These are phyloP conservation scores for Coemansia sp. DNA, from an alignment of 192 early-diverging fungal species.

Conservation along the genomic window DNA sequence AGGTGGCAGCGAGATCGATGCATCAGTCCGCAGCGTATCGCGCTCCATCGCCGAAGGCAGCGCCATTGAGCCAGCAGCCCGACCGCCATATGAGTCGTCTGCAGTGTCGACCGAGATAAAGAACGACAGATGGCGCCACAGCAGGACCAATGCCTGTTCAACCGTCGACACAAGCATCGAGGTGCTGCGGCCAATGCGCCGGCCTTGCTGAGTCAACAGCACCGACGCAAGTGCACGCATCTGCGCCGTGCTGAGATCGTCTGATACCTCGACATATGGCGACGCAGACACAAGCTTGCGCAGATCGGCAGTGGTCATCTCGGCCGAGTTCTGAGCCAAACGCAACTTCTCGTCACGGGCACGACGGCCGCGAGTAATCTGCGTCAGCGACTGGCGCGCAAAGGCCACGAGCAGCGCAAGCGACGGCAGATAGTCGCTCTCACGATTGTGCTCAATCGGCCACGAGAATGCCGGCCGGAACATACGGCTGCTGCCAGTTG, in stretches of 20 bases:
- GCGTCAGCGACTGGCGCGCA: slow-evolving; percentile 39
- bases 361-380: slow-evolving; percentile 27
- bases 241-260: slow-evolving; percentile 41
- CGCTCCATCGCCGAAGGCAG: slow-evolving; percentile 34
- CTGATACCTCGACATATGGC: slow-evolving; percentile 27
- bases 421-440: slow-evolving; percentile 53
- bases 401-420: slow-evolving; percentile 42
- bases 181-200: slow-evolving; percentile 44
- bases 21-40: slow-evolving; percentile 37
- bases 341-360: slow-evolving; percentile 43
- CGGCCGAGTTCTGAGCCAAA: slow-evolving; percentile 28
- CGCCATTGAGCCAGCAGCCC: slow-evolving; percentile 11
- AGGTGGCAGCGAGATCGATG: slow-evolving; percentile 42
- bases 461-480: slow-evolving; percentile 52
- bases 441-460: slow-evolving; percentile 51
- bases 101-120: slow-evolving; percentile 20
- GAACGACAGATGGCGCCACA: slow-evolving; percentile 74
- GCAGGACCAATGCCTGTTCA: slow-evolving; percentile 62
- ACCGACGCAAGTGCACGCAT: slow-evolving; percentile 46
- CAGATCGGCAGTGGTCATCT: slow-evolving; percentile 44
- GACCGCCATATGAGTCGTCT: background rate
- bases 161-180: slow-evolving; percentile 53
- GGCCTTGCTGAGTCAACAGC: slow-evolving; percentile 34
- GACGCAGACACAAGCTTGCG: slow-evolving; percentile 38
- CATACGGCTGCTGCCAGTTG: slow-evolving; percentile 6